These are phyloP conservation scores for Beauveria sp. DNA, from an alignment of 2,329 filamentous ascomycete species.

Conservation along the genomic window DNA sequence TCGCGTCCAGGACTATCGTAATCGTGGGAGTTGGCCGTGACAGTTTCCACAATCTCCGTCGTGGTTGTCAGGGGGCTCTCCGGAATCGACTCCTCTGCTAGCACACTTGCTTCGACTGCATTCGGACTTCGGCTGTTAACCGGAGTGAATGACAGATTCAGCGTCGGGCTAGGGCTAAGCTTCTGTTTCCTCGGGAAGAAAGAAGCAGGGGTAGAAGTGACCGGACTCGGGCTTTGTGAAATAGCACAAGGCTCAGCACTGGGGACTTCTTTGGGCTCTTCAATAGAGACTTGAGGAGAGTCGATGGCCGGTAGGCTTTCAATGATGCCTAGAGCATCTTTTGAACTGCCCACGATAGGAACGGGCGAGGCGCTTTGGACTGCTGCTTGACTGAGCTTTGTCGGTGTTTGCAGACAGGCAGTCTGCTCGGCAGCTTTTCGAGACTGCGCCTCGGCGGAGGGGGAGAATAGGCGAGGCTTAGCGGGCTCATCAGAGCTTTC, in stretches of 20 bases:
- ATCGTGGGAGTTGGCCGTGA: conserved; percentile 12
- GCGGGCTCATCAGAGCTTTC: not conserved
- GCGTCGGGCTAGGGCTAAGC: conserved; percentile 7
- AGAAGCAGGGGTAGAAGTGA: not conserved
- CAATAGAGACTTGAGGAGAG: not conserved
- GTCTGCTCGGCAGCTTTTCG: not conserved
- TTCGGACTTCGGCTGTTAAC: conserved; percentile 16
- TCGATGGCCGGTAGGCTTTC: not conserved
- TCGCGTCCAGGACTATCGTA: conserved; percentile 28
- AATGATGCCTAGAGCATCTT: not conserved
- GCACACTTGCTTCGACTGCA: not conserved
- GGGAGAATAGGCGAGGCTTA: not conserved
- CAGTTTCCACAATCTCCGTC: conserved; percentile 1
- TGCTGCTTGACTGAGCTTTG: not conserved
- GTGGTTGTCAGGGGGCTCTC: not conserved
- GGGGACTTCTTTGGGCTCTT: not conserved
- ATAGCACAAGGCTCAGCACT: not conserved
- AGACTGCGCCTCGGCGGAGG: not conserved
- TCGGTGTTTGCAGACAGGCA: not conserved
- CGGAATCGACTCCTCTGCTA: not conserved
- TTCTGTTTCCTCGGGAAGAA: not conserved
- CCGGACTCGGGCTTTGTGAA: not conserved
- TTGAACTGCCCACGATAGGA: not conserved
- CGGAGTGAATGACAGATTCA: conserved; percentile 20
- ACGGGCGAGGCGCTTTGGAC: not conserved